Percentiles rank a stretch among this genome's conserved stretches.
Conservation (phyloP, 352 stramenopile genomes). For the Globisporangium nodosum region DNA sequence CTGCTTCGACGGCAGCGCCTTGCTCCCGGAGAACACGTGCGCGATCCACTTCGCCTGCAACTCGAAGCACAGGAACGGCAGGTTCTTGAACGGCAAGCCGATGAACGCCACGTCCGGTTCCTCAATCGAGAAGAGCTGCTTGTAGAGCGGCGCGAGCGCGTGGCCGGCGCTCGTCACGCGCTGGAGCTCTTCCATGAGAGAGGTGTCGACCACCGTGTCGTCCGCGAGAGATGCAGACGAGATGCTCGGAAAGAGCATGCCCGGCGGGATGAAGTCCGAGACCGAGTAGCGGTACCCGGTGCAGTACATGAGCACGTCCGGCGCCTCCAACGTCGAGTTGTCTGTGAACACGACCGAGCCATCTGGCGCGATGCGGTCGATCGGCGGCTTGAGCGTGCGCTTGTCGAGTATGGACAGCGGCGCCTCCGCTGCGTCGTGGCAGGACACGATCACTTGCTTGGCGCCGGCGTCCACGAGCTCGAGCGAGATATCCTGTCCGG, state of each 20-base stretch:
- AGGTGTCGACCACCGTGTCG: slow-evolving; percentile 11
- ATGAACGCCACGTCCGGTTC: slow-evolving; percentile 69
- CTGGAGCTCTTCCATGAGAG: slow-evolving; percentile 27
- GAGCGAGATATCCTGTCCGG: slow-evolving; percentile 74
- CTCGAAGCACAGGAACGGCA: slow-evolving; percentile 80
- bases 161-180: slow-evolving; percentile 21
- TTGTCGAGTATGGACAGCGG: slow-evolving; percentile 19
- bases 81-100: slow-evolving; percentile 65
- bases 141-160: slow-evolving; percentile 64
- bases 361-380: slow-evolving; percentile 42
- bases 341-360: slow-evolving; percentile 55
- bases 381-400: slow-evolving; percentile 51
- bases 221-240: slow-evolving; percentile 9
- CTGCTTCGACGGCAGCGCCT: slow-evolving; percentile 46
- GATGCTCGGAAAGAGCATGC: slow-evolving; percentile 40
- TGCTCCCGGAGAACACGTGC: slow-evolving; percentile 38
- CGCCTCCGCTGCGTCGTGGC: slow-evolving; percentile 29
- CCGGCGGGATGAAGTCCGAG: slow-evolving; percentile 36
- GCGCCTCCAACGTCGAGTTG: slow-evolving; percentile 31
- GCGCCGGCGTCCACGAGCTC: slow-evolving; percentile 43
- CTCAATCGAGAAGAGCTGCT: slow-evolving; percentile 75
- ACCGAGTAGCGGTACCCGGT: slow-evolving; percentile 71
- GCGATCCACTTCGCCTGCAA: slow-evolving; percentile 70
- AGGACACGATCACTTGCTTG: slow-evolving; percentile 55
- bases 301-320: slow-evolving; percentile 77